Evolutionary conservation across 2,329 filamentous ascomycete genomes (phyloP), one percentile per base, ranked within the genome.

Genomic region (Aspergillus hiratsukae): DNA sequence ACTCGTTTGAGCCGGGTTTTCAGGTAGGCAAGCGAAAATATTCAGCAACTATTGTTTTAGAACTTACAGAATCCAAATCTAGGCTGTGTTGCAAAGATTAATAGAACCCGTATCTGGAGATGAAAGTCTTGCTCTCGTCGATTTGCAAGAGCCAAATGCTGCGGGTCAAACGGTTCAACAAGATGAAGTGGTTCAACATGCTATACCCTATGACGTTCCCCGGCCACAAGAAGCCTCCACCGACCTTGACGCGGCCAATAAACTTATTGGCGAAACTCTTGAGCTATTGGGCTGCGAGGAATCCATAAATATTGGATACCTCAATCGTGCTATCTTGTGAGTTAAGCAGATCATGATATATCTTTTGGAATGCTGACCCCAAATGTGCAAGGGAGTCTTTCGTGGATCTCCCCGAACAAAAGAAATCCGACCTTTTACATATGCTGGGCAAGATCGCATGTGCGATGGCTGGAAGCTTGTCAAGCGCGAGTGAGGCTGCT

Each of bases 401-500:
- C 64, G 64, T 76, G 11, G 66, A 70, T 14, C 69, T 84, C 4
- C 63, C 76, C 17, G 81, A 85, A 57, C 57, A 72, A 7, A 73
- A 79, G 25, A 81, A 83, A 65, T 83, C 80, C 61, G 76, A 77
- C 35, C 72, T 80, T 8, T 73, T 89, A 43, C 75, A 83, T 40
- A 68, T 80, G 10, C 66, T 91, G 14, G 83, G 85, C 3, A 79
- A 78, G 50, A 69, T 85, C 49, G 76, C 82, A 19, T 89, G 87
- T 67, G 81, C 80, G 17, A 74, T 77, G 14, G 79, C 82, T 55
- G 74, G 76, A 31, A 79, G 75, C 6, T 69, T 86, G 49, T 61
- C 48, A 40, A 65, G 68, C 56, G 48, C 66, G 43, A 59, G 67
- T 65, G 59, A 62, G 14, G 63, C 66, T 28, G 64, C 55, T 35